Evolutionary conservation across 768 basidiomycete species (phyloP), one percentile per base, ranked within the genome.

Genomic region (Auricularia sp.): DNA sequence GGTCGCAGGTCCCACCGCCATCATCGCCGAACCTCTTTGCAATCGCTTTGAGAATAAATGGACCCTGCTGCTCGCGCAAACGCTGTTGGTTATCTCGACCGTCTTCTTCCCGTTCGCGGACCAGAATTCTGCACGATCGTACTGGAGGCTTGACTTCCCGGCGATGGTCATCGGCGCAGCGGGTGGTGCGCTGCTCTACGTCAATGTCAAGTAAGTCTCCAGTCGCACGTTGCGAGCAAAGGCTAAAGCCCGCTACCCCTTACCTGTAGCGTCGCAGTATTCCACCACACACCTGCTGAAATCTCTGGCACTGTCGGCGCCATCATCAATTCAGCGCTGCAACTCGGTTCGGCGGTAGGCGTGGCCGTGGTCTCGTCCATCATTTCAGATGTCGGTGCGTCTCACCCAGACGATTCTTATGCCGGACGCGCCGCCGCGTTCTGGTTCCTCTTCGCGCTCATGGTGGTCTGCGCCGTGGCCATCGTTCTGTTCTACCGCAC

Each of bases 261-360:
- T 21, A 21, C 3, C 63, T 29, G 29, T 29, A 84, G 81, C 68
- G 80, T 85, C 58, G 81, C 82, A 16, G 76, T 84, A 44, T 79
- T 85, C 72, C 77, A 75, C 65, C 77, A 77, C 44, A 78, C 77
- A 3, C 83, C 83, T 3, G 65, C 79, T 5, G 74, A 75, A 18
- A 79, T 81, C 69, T 77, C 82, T 3, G 84, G 84, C 51, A 81
- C 79, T 4, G 77, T 83, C 16, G 82, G 82, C 21, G 84, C 84
- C 18, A 79, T 85, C 47, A 82, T 83, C 75, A 83, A 82, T 64
- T 77, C 78, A 24, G 80, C 81, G 11, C 77, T 84, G 1, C 82
- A 85, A 70, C 73, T 82, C 65, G 82, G 83, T 37, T 77, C 77
- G 10, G 84, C 84, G 6, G 73, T 82, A 21, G 82, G 81, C 21